Conservation (phyloP, 108 stramenopile species). For the Ochromonas danica region DNA sequence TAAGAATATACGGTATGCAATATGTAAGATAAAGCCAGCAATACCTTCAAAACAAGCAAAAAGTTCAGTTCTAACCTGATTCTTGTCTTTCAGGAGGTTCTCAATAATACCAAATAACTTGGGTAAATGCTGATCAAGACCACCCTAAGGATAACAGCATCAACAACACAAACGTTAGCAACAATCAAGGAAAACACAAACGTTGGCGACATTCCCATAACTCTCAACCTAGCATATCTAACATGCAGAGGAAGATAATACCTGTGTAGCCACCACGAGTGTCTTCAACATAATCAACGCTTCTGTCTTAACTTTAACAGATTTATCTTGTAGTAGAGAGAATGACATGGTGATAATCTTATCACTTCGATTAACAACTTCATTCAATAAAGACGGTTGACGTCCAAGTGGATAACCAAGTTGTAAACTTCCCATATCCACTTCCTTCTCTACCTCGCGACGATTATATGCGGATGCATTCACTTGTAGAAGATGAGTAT, state of each 20-base stretch:
- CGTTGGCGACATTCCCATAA: no score
- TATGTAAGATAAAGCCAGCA: no score
- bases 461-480: not conserved
- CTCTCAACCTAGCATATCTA: no score
- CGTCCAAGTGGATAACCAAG: not conserved
- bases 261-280: not conserved
- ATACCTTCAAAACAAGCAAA: no score
- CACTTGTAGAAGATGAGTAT: conserved; percentile 68
- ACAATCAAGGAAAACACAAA: not conserved
- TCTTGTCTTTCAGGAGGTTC: conserved; percentile 53
- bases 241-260: no score
- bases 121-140: not conserved
- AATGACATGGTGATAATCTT: no score
- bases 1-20: not conserved
- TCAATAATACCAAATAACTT: conserved; percentile 60
- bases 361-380: no score
- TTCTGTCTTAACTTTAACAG: not conserved
- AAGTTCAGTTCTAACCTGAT: no score
- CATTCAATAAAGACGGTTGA: not conserved
- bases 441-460: not conserved
- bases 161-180: not conserved
- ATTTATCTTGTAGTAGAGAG: not conserved
- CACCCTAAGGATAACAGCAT: not conserved
- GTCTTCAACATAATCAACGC: not conserved
- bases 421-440: not conserved